Evolutionary conservation across 108 stramenopile genomes (phyloP), one percentile per base, ranked within the genome.

Genomic region (Nitzschia inconspicua): DNA sequence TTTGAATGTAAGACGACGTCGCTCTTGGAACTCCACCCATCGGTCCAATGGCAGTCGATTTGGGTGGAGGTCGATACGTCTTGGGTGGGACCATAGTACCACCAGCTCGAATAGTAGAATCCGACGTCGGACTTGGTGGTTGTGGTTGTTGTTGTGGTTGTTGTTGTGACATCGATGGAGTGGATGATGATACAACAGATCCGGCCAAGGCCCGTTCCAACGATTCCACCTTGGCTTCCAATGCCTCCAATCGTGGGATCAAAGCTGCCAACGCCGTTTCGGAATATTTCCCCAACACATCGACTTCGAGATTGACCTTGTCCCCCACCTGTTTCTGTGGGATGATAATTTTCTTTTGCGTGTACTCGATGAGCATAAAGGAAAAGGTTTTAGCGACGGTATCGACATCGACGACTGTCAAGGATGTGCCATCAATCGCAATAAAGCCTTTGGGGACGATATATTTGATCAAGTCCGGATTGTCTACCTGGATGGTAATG

Each of bases 301-400:
- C 98, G 42, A 97, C 96, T 60, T 98, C 97, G 10, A 98, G 39
- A 73, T 98, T 98, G 59, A 98, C 82, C 27, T 62, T 68, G 28
- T 74, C 88, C 0, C 93, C 95, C 8, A 85, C 65, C 26, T 40
- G 42, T 63, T 95, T 95, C 25, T 31, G 26, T 0, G 95, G 94
- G 11, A 98, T 64, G 26, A 95, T 79, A 47, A 98, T 94, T 44
- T 90, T 78, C 80, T 88, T 86, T 72, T 99, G 98, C 0, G 98
- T 99, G 68, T 98, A 96, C 47, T 94, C 92, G n/a, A 99, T 85
- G 59, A 99, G 77, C 98, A 99, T 99, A 78, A 99, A 94, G 5
- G 92, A 92, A 63, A 99, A 99, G 81, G 90, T 94, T 28, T 79
- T 60, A 23, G 80, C 83, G 18, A 60, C 66, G 5, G 25, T 62